Evolutionary conservation across 495 filamentous ascomycete genomes (phyloP).

Genomic region (Penicillium parvum): DNA sequence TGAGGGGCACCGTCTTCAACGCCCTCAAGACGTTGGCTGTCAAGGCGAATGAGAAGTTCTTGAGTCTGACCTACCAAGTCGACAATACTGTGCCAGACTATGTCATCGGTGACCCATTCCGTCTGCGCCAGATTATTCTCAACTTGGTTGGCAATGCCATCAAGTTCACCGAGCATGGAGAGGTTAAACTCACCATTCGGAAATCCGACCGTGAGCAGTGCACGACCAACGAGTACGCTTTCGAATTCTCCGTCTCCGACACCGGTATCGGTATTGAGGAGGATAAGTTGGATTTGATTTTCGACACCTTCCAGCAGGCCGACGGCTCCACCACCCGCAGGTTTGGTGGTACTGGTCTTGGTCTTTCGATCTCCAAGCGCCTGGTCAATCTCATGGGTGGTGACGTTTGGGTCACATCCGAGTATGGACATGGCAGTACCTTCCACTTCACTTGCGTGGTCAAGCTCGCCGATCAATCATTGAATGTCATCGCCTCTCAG

Average conservation of each 20-base stretch:
- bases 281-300: constrained; percentile 96
- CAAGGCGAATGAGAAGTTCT: constrained; percentile 94
- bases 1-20: constrained; percentile 95
- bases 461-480: constrained; percentile 76
- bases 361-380: constrained; percentile 92
- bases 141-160: constrained; percentile 59
- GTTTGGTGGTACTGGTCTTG: constrained; percentile 94
- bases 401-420: constrained; percentile 93
- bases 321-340: constrained; percentile 96
- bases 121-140: constrained; percentile 85
- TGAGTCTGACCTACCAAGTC: constrained; percentile 91
- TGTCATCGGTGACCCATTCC: constrained; percentile 95
- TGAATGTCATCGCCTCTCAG: constrained; percentile 75
- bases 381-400: constrained; percentile 97
- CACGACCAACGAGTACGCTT: constrained; percentile 75
- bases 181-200: constrained; percentile 90
- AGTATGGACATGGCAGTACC: constrained; percentile 86
- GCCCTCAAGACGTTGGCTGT: constrained; percentile 94
- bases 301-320: constrained; percentile 99
- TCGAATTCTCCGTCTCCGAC: constrained; percentile 95
- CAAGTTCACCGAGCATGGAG: constrained; percentile 97
- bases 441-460: constrained; percentile 98
- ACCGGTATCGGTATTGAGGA: constrained; percentile 96
- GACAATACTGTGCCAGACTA: constrained; percentile 94
- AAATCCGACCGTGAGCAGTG: constrained; percentile 64